Evolutionary conservation across 805 yeast species (phyloP), one percentile per base, ranked within the genome.

Genomic region (Hanseniaspora nectarophila): DNA sequence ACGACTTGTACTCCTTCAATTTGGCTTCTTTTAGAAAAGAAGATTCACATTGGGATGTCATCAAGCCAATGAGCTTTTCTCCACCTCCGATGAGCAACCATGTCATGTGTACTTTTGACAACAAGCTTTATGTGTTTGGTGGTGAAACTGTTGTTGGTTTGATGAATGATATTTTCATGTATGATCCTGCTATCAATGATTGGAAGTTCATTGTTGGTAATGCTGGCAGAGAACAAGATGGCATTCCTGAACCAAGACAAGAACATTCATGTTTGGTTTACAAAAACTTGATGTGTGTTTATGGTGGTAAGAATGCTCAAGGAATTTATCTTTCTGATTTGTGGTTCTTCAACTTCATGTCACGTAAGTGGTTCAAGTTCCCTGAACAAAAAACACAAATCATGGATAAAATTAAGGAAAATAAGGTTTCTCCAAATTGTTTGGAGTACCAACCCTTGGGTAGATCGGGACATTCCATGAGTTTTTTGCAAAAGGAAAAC

Each of bases 391-490:
- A 52, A 5, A 6, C 33, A 7, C 29, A 56, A 1, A 61, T 59
- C 40, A 64, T 65, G 34, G 61, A 70, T 2, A 72, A 70, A 59
- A 67, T 68, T 39, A 49, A 28, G 43, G 46, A 49, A 18, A 49
- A 49, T 21, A 49, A 34, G 26, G 46, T 49, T 18, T 49, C 53
- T n/a, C 46, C 53, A 7, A 49, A 49, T 16, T 49, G 44, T 13
- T 42, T 49, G 8, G 43, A 49, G 21, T 49, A 49, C 32, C 35
- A 49, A 20, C 95, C 96, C 1, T 85, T 89, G 43, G 79, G 92
- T 13, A 77, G 97, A 59, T 85, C 90, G 56, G 97, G 97, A 9
- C 98, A 92, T 67, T 79, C 95, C 7, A 70, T 90, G 67, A 80
- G 97, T 1, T 65, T 84, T 53, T 71, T 81, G 45, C 51, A 46